Evolutionary conservation across 768 basidiomycete genomes (phyloP).

Genomic region (Coprinellus aureogranulatus): DNA sequence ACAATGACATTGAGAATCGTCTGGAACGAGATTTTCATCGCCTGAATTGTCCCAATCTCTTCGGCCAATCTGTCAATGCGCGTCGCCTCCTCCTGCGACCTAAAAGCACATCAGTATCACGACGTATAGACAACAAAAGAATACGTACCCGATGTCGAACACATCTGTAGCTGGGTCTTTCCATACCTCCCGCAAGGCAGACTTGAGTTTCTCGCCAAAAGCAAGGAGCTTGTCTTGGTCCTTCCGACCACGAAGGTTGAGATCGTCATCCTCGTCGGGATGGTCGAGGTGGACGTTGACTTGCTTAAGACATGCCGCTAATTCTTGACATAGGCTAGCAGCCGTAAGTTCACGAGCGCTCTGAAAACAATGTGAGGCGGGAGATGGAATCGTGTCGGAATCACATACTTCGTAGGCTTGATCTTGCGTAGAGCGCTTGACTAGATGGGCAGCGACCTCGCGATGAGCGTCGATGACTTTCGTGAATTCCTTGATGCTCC

Average conservation of each 20-base stretch:
- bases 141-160: constrained; percentile 74
- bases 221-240: constrained; percentile 38
- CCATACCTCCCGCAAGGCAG: constrained; percentile 72
- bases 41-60: constrained; percentile 74
- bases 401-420: constrained; percentile 73
- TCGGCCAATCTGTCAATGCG: constrained; percentile 71
- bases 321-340: constrained; percentile 78
- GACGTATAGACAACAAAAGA: background rate
- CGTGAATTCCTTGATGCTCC: constrained; percentile 52
- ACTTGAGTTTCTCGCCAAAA: constrained; percentile 59
- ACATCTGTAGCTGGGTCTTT: constrained; percentile 65
- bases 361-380: constrained; percentile 34
- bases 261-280: constrained; percentile 40
- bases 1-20: constrained; percentile 81
- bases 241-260: constrained; percentile 31
- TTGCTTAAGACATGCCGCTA: constrained; percentile 66
- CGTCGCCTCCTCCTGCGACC: constrained; percentile 67
- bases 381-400: background rate
- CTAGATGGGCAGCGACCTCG: constrained; percentile 64
- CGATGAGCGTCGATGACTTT: constrained; percentile 60
- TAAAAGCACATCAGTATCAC: constrained; percentile 22
- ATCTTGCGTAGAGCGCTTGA: constrained; percentile 71
- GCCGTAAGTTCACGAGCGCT: constrained; percentile 81
- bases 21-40: constrained; percentile 75
- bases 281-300: constrained; percentile 50